Conservation (phyloP, 768 basidiomycete species). For the Mycena rebaudengoi region DNA sequence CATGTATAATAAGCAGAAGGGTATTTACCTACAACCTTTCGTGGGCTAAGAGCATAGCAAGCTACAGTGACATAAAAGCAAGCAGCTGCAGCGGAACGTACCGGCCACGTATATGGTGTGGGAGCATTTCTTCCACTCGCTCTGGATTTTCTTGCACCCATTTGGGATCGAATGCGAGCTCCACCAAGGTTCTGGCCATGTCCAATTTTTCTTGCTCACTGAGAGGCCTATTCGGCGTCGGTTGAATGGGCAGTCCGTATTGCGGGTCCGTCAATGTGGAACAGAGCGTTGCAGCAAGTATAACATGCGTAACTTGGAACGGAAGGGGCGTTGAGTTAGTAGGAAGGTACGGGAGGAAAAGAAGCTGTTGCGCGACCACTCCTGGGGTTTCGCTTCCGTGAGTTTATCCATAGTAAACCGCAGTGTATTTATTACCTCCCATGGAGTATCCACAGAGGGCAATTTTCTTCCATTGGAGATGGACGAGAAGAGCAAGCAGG, state of each 20-base stretch:
- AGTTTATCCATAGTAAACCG: background rate
- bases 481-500: slow-evolving; percentile 47
- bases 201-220: slow-evolving; percentile 42
- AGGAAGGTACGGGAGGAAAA: slow-evolving; percentile 51
- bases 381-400: slow-evolving; percentile 41
- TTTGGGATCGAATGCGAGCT: slow-evolving; percentile 41
- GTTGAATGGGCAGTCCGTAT: slow-evolving; percentile 34
- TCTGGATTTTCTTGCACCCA: slow-evolving; percentile 42
- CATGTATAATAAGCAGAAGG: too few relatives aligned
- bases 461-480: slow-evolving; percentile 51
- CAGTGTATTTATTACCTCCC: too few relatives aligned
- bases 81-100: too few relatives aligned
- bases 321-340: slow-evolving; percentile 43
- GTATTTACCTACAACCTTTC: too few relatives aligned
- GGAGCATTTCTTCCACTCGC: slow-evolving; percentile 36
- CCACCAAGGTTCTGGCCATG: slow-evolving; percentile 37
- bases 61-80: too few relatives aligned
- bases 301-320: slow-evolving; percentile 50
- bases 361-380: slow-evolving; percentile 51
- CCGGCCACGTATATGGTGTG: slow-evolving; percentile 33
- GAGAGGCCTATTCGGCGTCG: slow-evolving; percentile 24
- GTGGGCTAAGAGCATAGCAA: too few relatives aligned
- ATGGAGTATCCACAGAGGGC: slow-evolving; percentile 60
- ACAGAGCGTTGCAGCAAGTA: slow-evolving; percentile 46
- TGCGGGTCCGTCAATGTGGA: slow-evolving; percentile 29